Evolutionary conservation across 306 rosid species (phyloP).

Genomic region (Calophaca sinica): DNA sequence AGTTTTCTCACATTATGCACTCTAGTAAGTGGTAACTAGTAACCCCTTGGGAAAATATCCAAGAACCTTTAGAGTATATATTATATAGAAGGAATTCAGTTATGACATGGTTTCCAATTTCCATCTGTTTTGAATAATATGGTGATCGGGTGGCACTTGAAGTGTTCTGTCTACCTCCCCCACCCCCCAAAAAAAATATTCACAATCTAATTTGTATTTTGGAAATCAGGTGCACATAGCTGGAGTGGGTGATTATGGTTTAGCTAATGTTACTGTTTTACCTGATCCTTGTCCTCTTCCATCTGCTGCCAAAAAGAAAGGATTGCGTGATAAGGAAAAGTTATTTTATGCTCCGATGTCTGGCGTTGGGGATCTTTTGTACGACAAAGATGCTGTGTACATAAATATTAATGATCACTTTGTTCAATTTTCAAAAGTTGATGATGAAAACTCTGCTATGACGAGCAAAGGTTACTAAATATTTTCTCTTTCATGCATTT

Average conservation of each 20-base stretch:
- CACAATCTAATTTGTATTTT: constrained; percentile 42
- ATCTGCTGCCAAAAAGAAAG: constrained; percentile 98
- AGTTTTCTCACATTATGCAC: not conserved
- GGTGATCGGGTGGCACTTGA: constrained; percentile 17
- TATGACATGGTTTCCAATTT: constrained; percentile 3
- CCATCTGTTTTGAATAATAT: constrained; percentile 27
- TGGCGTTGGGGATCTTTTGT: constrained; percentile 92
- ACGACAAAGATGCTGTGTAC: constrained; percentile 96
- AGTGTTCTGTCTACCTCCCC: constrained; percentile 22
- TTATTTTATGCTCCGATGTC: constrained; percentile 97
- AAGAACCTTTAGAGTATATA: not conserved
- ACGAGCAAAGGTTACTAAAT: constrained; percentile 59
- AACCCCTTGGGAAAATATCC: not conserved
- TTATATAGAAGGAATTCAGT: constrained; percentile 1
- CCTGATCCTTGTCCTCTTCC: constrained; percentile 98
- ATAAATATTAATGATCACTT: constrained; percentile 85
- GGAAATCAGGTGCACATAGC: constrained; percentile 88
- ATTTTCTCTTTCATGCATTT: not conserved
- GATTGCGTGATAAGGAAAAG: constrained; percentile 91
- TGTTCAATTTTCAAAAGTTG: constrained; percentile 80
- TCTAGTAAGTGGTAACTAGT: not conserved
- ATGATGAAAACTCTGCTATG: constrained; percentile 60
- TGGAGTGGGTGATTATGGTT: constrained; percentile 88
- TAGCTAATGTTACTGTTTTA: constrained; percentile 65
- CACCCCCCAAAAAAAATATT: not conserved